Conservation (phyloP, 140 eudicot species). For the Bidens hawaiensis region DNA sequence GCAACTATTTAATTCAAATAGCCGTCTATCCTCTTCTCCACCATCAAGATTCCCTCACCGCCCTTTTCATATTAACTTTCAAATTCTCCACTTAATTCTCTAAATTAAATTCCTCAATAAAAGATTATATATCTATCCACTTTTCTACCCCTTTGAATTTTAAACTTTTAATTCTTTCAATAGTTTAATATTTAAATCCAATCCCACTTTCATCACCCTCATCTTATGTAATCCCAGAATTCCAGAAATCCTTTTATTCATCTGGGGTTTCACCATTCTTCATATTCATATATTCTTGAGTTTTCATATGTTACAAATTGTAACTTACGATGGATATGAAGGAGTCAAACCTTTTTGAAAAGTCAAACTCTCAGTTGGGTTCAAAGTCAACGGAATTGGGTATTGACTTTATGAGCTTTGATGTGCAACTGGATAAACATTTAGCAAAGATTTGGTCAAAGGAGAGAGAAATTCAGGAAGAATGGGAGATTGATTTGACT, state of each 20-base stretch:
- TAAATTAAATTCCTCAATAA: too few species aligned
- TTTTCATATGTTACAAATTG: too few species aligned
- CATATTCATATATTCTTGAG: too few species aligned
- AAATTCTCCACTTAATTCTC: too few species aligned
- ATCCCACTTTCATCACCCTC: too few species aligned
- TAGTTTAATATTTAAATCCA: background rate
- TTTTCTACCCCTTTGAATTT: background rate
- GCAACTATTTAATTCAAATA: too few species aligned
- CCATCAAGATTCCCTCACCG: background rate
- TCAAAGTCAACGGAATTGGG: conserved; percentile 23
- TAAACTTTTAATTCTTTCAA: background rate
- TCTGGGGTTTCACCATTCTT: too few species aligned
- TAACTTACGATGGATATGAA: background rate
- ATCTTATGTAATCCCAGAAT: too few species aligned
- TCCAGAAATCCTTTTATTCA: too few species aligned
- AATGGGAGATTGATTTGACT: conserved; percentile 68
- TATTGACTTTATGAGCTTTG: conserved; percentile 61
- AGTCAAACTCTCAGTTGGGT: background rate
- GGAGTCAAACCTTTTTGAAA: background rate
- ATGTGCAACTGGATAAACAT: conserved; percentile 51
- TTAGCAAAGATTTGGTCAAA: conserved; percentile 45
- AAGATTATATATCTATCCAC: background rate
- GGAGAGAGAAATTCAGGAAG: conserved; percentile 39
- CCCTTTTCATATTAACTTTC: too few species aligned
- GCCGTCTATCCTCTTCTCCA: background rate